Base-by-base conservation (phyloP, 192 early-diverging fungal species). In the Cetraspora pellucida region DNA sequence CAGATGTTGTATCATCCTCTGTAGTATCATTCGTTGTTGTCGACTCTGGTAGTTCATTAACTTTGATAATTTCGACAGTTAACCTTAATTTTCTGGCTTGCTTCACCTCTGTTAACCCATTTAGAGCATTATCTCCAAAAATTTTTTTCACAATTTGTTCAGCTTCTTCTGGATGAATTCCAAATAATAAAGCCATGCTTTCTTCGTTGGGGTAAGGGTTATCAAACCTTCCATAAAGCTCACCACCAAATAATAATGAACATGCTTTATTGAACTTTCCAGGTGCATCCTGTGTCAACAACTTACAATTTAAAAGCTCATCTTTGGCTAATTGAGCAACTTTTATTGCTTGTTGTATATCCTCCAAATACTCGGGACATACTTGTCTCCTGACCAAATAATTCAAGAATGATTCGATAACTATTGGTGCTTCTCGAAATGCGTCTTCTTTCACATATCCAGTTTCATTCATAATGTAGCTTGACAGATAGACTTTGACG, bases 241-340 rank as follows among this genome's bases (percentile, higher is more conserved):
- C 77, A 16, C 87, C 86, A 19, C 81, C 86, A 73, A 82, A 90
- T 7, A 87, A 11, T 0, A 84, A 13, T 10, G 77, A 78, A 60
- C 89, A 88, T 6, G 89, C 85, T 47, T 84, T 85, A 55, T 90
- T 88, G 30, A 84, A 86, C 3, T 78, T 82, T 46, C 86, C 82
- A 19, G 86, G 86, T 7, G 82, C 49, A 44, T 54, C 47, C 45
- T 64, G 77, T 25, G 77, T 80, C 46, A 85, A 70, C 2, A 55
- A 25, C 59, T 89, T 89, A 70, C 82, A 84, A 6, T 76, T 69
- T 3, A 87, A 86, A 27, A 90, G 61, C 47, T 90, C 82, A 13
- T 74, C 50, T 43, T 83, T 79, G 30, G 88, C 89, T 46, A 59
- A 25, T 2, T 81, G 77, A 2, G 83, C 73, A 10, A 85, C 72